phyloP scores from a whole-genome alignment of 2,329 filamentous ascomycete genomes.

The Clarireedia monteithiana region DNA sequence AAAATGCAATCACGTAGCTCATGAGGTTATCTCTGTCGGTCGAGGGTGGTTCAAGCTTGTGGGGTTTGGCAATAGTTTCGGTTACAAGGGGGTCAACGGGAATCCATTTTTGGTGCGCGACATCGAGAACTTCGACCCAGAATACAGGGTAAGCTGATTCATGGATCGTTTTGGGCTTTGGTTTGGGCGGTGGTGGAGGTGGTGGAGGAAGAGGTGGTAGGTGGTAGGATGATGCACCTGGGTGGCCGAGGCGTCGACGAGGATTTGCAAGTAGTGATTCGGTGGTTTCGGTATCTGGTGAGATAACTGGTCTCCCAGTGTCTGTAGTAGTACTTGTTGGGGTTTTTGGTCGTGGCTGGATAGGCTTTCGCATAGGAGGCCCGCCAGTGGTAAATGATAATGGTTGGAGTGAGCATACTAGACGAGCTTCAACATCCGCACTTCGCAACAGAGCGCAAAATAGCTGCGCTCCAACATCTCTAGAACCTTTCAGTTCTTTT shows the following conservation, averaged over 20 bases:
- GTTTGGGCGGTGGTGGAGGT: constrained; percentile 40
- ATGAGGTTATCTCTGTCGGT: constrained; percentile 70
- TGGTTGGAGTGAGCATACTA: constrained; percentile 86
- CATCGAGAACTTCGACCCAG: constrained; percentile 90
- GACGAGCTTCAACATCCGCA: constrained; percentile 70
- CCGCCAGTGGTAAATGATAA: constrained; percentile 41
- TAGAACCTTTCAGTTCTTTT: constrained; percentile 64
- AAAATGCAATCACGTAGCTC: constrained; percentile 78
- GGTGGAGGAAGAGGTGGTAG: constrained; percentile 33
- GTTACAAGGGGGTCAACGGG: constrained; percentile 81
- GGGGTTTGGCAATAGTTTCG: constrained; percentile 65
- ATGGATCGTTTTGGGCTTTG: constrained; percentile 39
- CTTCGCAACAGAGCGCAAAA: constrained; percentile 81
- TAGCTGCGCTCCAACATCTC: constrained; percentile 82
- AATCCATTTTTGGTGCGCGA: constrained; percentile 85
- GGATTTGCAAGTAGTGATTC: constrained; percentile 15
- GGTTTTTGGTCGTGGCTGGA: constrained; percentile 13
- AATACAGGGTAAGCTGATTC: constrained; percentile 79
- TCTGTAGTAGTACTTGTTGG: constrained; percentile 17
- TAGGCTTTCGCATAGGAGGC: constrained; percentile 32
- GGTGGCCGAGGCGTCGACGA: constrained; percentile 28
- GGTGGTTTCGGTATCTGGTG: constrained; percentile 9
- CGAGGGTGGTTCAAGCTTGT: constrained; percentile 73
- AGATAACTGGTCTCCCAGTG: constrained; percentile 17
- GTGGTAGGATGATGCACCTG: constrained; percentile 42